Percentiles rank a stretch among this genome's conserved stretches.
Conservation (phyloP, 2,329 filamentous ascomycete species). For the Myotisia sp. region DNA sequence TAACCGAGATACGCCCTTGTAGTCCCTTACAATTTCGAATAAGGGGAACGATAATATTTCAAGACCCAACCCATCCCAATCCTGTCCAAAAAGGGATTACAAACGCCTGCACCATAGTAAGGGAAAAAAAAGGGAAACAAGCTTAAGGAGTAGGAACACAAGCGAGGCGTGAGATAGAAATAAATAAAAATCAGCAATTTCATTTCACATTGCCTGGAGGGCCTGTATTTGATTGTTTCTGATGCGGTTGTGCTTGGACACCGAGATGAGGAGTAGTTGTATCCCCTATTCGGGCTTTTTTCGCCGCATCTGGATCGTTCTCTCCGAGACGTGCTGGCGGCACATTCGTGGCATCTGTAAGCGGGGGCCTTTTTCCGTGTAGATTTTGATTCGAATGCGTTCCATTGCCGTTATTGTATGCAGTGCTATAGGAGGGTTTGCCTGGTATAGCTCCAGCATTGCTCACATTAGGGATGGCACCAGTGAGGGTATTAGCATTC, state of each 20-base stretch:
- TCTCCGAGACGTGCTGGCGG: slow-evolving; percentile 1
- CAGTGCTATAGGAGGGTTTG: too few relatives aligned
- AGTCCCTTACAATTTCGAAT: too few relatives aligned
- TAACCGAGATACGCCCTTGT: too few relatives aligned
- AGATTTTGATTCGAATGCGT: slow-evolving; percentile 8
- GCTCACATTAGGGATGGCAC: slow-evolving; percentile 11
- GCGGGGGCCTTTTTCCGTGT: slow-evolving; percentile 30
- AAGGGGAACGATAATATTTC: too few relatives aligned
- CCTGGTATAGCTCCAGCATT: too few relatives aligned
- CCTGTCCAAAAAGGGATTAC: too few relatives aligned
- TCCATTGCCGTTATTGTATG: slow-evolving; percentile 1
- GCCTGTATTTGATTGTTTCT: not conserved
- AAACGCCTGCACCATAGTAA: too few relatives aligned
- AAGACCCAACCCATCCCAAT: too few relatives aligned
- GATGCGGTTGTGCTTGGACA: slow-evolving; percentile 3
- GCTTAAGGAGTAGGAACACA: too few relatives aligned
- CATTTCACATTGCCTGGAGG: not conserved
- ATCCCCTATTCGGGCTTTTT: slow-evolving; percentile 10
- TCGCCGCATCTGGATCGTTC: slow-evolving; percentile 1
- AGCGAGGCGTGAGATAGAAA: too few relatives aligned
- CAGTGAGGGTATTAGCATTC: slow-evolving; percentile 12
- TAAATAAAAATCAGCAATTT: slow-evolving; percentile 1
- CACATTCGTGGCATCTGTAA: slow-evolving; percentile 34
- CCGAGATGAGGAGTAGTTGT: slow-evolving; percentile 10
- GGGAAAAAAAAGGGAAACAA: too few relatives aligned